These are phyloP conservation scores for Crotalaria pallida DNA, from an alignment of 306 rosid species.

Conservation along the genomic window DNA sequence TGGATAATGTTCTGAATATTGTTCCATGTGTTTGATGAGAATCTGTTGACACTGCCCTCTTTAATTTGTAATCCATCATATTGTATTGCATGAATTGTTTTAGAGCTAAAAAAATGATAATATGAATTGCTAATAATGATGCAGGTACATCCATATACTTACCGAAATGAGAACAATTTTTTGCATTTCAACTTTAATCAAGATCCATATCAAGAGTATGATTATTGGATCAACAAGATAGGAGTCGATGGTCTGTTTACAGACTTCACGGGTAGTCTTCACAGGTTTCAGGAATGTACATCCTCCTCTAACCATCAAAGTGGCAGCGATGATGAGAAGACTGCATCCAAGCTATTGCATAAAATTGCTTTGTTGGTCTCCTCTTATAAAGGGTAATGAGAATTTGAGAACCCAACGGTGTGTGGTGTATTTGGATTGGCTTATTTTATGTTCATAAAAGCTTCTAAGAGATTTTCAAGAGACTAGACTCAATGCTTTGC, in stretches of 20 bases:
- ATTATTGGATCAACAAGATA: constrained; percentile 68
- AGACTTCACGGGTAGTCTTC: constrained; percentile 88
- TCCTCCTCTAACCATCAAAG: too few species aligned
- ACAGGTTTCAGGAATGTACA: constrained; percentile 51
- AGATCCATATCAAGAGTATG: constrained; percentile 70
- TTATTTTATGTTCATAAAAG: not conserved
- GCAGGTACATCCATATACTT: constrained; percentile 96
- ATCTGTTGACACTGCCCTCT: not conserved
- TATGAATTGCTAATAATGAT: constrained; percentile 2
- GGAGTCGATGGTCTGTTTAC: constrained; percentile 91
- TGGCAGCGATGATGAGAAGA: not conserved
- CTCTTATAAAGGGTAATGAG: constrained; percentile 2
- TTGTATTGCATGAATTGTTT: not conserved
- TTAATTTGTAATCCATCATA: not conserved
- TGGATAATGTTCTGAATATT: not conserved
- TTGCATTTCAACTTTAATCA: constrained; percentile 61
- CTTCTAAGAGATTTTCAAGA: not conserved
- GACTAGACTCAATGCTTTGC: not conserved
- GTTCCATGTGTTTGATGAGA: not conserved
- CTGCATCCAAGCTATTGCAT: constrained; percentile 51
- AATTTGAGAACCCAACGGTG: constrained; percentile 1
- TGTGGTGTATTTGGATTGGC: not conserved
- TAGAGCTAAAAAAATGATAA: constrained; percentile 7
- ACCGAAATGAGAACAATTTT: constrained; percentile 55
- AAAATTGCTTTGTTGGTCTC: constrained; percentile 50